These are phyloP conservation scores for Rhodotorula toruloides DNA, from an alignment of 768 basidiomycete genomes.

Conservation along the genomic window DNA sequence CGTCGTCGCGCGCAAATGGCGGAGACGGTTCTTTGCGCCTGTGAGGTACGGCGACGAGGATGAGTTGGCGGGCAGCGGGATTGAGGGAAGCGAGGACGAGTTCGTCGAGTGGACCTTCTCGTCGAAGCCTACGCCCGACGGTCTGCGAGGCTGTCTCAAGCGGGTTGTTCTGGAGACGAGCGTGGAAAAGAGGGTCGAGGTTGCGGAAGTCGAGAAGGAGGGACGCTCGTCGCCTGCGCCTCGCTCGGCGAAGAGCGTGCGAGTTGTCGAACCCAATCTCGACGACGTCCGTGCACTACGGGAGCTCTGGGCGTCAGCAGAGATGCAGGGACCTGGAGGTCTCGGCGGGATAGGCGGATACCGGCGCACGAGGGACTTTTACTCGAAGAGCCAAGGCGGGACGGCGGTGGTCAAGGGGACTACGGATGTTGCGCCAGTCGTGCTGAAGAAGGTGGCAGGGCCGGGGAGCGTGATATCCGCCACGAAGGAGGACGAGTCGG, in stretches of 20 bases:
- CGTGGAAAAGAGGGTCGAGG: not conserved
- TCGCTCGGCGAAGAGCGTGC: slow-evolving; percentile 8
- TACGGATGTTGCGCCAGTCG: not conserved
- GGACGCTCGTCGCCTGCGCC: not conserved
- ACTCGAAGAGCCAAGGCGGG: slow-evolving; percentile 16
- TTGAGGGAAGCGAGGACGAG: not conserved
- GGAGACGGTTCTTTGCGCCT: slow-evolving; percentile 1
- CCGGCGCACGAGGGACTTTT: slow-evolving; percentile 21
- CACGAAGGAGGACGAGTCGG: not conserved
- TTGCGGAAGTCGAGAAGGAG: not conserved
- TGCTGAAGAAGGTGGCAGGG: not conserved
- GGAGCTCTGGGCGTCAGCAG: slow-evolving; percentile 8
- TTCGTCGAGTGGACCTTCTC: not conserved
- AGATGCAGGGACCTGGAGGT: slow-evolving; percentile 9
- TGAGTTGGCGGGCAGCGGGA: not conserved
- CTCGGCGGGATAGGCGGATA: slow-evolving; percentile 24
- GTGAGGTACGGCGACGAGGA: slow-evolving; percentile 7
- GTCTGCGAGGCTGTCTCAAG: slow-evolving; percentile 14
- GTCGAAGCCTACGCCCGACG: slow-evolving; percentile 1
- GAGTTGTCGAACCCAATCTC: slow-evolving; percentile 19
- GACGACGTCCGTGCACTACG: slow-evolving; percentile 13
- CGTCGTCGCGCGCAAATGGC: slow-evolving; percentile 2
- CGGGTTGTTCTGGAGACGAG: not conserved
- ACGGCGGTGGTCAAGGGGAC: slow-evolving; percentile 8
- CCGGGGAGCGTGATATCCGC: not conserved